Evolutionary conservation across 75 land plant genomes (phyloP), one percentile per base, ranked within the genome.

Genomic region (Adiantum capillusveneris): DNA sequence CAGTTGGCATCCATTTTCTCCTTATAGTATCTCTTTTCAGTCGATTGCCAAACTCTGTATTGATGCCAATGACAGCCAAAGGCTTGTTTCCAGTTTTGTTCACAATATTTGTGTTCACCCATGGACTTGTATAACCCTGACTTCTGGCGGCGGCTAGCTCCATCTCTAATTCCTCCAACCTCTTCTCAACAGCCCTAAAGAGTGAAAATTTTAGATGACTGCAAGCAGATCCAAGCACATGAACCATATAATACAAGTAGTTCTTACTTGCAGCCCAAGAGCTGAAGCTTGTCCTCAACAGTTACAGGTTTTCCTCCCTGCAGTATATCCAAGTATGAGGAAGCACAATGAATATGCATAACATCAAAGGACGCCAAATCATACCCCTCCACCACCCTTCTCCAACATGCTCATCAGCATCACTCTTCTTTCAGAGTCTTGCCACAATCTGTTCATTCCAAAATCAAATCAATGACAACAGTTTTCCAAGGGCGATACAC

Each of bases 11-110:
- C 98, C 91, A 90, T 24, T 81, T 83, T 0, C 76, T 81, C 31
- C 98, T 64, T 37, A 83, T 82, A 7, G 63, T 50, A 45, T 83
- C 82, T 13, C 98, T 73, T 30, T 74, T 76, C 61, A 75, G 62
- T 7, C 44, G 81, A 56, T 86, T 70, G 11, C 96, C 91, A 83
- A 89, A 94, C 19, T 85, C 85, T 48, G 96, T 90, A 30, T 81
- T 76, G 74, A 90, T 80, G 50, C 98, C 98, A 51, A 94, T 84
- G 18, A 94, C 96, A 48, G 90, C 98, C 68, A 81, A 80, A 58
- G 74, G 60, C 67, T 73, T 79, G 37, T 65, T 57, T 2, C 55
- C 75, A 53, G 81, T 65, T 16, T 66, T 46, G 27, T 75, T 68
- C 21, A 48, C 57, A 65, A 70, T 77, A 18, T 26, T 53, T 51